Base-by-base conservation (phyloP, 805 yeast genomes). In the Barnettozyma pratensis region DNA sequence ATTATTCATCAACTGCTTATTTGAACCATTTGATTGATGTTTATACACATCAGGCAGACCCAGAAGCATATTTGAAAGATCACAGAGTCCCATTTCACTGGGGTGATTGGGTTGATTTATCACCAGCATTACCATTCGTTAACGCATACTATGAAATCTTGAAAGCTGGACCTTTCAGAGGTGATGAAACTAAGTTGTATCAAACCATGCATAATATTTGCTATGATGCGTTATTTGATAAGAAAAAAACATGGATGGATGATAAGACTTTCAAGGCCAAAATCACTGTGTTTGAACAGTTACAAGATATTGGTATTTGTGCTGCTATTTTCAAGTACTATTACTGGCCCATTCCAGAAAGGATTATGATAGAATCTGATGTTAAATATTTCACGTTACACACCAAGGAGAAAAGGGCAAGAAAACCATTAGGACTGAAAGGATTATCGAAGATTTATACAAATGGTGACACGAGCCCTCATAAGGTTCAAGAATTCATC, bases 51-150 rank as follows among this genome's bases (percentile, higher is more conserved):
- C 54, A 60, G 37, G 25, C 31, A 1, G 44, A 54, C 30, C 63
- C 63, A 14, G 56, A 56, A 12, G 26, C 26, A 1, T 55, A 47
- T 30, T 19, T 59, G 10, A 6, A 28, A 10, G 6, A 41, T 3
- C 41, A 60, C 41, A 47, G 47, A 28, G 37, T 57, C 7, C 48
- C 50, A 9, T 56, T 58, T 50, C 63, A 67, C 55, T 68, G 70
- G 73, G 64, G 61, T 41, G 69, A 61, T 42, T 64, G 68, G 67
- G 55, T 55, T 12, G 66, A 64, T 43, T 41, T 58, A 3, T 48
- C 57, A 4, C 58, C 59, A 4, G 64, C 64, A 4, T 54, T 56
- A 28, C 57, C 65, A 14, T 62, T 61, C 44, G 54, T 56, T 28
- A 37, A 55, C 6, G 53, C 70, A 2, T 70, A 69, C 45, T 51